Base-by-base conservation (phyloP, 768 basidiomycete genomes). In the Mycena galericulata region DNA sequence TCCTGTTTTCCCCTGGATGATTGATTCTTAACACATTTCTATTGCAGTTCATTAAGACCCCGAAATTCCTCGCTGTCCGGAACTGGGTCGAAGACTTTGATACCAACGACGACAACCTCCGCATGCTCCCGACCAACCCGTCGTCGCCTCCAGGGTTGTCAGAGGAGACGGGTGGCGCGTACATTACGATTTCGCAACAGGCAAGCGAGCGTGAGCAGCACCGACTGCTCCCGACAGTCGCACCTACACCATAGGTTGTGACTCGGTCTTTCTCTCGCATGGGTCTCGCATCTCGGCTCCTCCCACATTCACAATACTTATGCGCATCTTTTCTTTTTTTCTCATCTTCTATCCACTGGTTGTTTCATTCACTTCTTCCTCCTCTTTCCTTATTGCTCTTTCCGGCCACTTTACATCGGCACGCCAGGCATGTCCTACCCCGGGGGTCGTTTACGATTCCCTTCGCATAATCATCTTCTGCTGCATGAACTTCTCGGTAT, bases 121-220 rank as follows among this genome's bases (percentile, higher is more conserved):
- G 82, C 47, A 83, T 88, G 69, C 75, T 90, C 67, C 80, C 89
- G 5, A 80, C 82, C 65, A 78, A 78, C 46, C 90, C 91, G 29
- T 80, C 88, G 18, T 86, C 89, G 20, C 93, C 93, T 9, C 93
- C 94, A 29, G 93, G 93, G 66, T 81, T 94, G 40, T 79, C 85
- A 17, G 92, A 94, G 72, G 94, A 94, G 79, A 83, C 87, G 46
- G 94, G 94, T 65, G 91, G 94, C 55, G 92, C 94, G 18, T 95
- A 96, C 75, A 89, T 95, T 74, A 96, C 95, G 18, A 84, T 96
- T 58, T 95, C 94, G 45, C 91, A 92, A 72, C 89, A 89, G 74
- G 94, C 89, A 30, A 90, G 89, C 75, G 92, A 94, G 79, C 88
- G 90, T 72, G 87, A 88, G 78, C 86, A 87, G 69, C 80, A 83